A percentile compares a stretch with the other conserved stretches of the same genome.
phyloP scores from a whole-genome alignment of 352 stramenopile genomes.

The Thalassiosira livingstoniorum region DNA sequence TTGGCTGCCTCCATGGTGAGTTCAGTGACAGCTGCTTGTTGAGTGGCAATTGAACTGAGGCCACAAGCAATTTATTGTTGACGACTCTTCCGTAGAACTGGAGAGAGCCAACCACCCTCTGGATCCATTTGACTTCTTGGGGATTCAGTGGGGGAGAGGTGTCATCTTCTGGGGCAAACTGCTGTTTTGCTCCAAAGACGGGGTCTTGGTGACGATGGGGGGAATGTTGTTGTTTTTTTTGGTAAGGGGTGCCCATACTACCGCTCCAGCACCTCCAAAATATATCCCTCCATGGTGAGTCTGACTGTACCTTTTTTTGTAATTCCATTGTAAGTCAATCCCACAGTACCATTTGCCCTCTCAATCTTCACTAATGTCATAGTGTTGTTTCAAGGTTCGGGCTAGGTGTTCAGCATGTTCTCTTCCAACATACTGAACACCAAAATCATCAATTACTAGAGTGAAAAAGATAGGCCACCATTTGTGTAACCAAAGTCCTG shows the following conservation, averaged over 20 bases:
- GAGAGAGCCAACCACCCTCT: neutral
- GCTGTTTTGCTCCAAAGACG: constrained; percentile 14
- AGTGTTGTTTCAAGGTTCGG: constrained; percentile 12
- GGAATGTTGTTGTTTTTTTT: constrained; percentile 3
- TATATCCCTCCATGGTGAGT: constrained; percentile 45
- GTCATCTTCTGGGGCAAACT: too few species aligned
- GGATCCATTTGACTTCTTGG: neutral
- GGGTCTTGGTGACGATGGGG: constrained; percentile 3
- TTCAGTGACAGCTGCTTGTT: neutral
- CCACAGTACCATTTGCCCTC: constrained; percentile 38
- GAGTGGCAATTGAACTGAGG: neutral
- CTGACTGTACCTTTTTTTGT: constrained; percentile 32
- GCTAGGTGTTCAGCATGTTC: constrained; percentile 30
- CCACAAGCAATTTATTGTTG: neutral
- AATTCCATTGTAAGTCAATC: constrained; percentile 62
- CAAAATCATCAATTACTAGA: constrained; percentile 62
- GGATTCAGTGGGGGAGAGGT: neutral
- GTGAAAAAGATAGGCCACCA: constrained; percentile 36
- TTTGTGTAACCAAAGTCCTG: constrained; percentile 46
- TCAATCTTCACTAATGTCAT: constrained; percentile 34
- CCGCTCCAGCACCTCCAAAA: constrained; percentile 15
- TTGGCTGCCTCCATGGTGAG: neutral
- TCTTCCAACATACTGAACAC: constrained; percentile 37
- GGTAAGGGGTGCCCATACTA: constrained; percentile 13
- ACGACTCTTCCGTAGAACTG: neutral